Evolutionary conservation across 257 asterid species (phyloP).

Genomic region (Solanum bukasovii): DNA sequence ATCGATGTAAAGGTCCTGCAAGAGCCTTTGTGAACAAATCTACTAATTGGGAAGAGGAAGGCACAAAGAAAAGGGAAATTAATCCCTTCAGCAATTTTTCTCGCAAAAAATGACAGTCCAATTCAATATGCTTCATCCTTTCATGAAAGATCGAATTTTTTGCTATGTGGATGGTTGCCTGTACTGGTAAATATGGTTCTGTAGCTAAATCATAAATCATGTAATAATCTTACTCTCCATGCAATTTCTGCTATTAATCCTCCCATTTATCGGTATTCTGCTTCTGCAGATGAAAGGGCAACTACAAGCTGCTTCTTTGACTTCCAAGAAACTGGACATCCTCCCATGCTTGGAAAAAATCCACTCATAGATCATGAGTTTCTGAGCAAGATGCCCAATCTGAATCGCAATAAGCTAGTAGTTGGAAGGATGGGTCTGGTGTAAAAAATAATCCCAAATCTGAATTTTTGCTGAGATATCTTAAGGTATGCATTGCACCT

Average conservation of each 20-base stretch:
- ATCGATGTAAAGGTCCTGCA: not conserved
- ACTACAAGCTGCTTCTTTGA: not conserved
- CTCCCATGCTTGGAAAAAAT: not conserved
- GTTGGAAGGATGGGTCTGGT: not conserved
- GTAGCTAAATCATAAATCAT: not conserved
- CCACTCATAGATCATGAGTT: not conserved
- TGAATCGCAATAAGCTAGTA: not conserved
- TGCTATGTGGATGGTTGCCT: no score
- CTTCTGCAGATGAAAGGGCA: not conserved
- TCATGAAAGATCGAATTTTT: no score
- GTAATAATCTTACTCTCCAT: not conserved
- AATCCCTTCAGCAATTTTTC: no score
- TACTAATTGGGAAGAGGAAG: not conserved
- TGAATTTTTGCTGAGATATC: not conserved
- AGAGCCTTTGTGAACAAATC: not conserved
- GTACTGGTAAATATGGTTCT: not conserved
- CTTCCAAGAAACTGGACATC: not conserved
- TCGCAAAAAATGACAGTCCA: no score
- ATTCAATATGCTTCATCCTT: no score
- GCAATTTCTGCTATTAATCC: not conserved
- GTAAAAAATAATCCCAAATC: not conserved
- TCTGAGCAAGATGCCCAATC: not conserved
- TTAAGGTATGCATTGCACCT: not conserved
- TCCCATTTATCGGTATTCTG: not conserved
- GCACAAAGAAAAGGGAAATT: not conserved